Evolutionary conservation across 176 grass and related monocot genomes (phyloP), one percentile per base, ranked within the genome.

Genomic region (Poa annua): DNA sequence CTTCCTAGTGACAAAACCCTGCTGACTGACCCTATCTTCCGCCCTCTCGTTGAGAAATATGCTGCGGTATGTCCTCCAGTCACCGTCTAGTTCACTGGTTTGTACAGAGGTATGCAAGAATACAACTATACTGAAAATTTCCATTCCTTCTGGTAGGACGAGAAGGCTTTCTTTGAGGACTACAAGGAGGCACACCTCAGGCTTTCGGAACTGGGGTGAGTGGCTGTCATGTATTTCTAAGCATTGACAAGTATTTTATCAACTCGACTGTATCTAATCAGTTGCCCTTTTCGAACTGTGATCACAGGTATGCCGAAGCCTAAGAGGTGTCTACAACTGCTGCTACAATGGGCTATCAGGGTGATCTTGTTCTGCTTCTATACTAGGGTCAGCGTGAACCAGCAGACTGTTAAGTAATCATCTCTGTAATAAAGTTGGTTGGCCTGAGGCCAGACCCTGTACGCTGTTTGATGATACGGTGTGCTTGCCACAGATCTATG

Each of bases 1-100:
- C 89, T 97, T 59, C 94, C 94, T 34, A 91, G 89, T 84, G 94
- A 97, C 91, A 97, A 97, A 77, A n/a, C 94, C 36, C 87, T 97
- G 62, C 82, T 97, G 47, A 71, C 48, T 1, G 94, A 97, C 83
- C 94, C 94, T 54, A 79, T 66, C 75, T 97, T 97, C 80, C 89
- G 89, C 82, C 87, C 89, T 51, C 79, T 93, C 3, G 94, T 97
- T 44, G 89, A 97, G 60, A 88, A 91, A 93, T 97, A 97, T 81
- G 94, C 94, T 84, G 89, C 75, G 57, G 94, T 97, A 80, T 76
- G 86, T 49, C 34, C 34, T 50, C 4, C 3, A 13, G 51, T 82
- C 4, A 36, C 8, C 3, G 34, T 82, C 0, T 56, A 25, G 2
- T 11, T 44, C 22, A 63, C 12, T 14, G 8, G 6, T 8, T 59